Conservation (phyloP, 2,329 filamentous ascomycete genomes). For the Ophiostoma sp. region DNA sequence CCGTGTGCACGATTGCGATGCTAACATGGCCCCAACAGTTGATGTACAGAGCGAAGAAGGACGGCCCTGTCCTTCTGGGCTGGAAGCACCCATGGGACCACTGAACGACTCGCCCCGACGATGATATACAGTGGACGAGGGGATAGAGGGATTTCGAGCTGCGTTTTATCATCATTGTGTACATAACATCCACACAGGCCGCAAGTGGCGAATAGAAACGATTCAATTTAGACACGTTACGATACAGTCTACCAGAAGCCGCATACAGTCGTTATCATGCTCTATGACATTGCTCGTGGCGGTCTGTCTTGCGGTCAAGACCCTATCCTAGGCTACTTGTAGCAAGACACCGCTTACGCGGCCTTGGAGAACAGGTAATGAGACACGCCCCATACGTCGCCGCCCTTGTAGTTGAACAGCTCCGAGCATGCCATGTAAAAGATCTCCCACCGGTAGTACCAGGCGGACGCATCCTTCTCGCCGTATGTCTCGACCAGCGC, state of each 20-base stretch:
- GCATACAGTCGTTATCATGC: no score
- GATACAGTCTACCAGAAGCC: neutral
- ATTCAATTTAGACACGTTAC: neutral
- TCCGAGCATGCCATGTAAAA: constrained; percentile 68
- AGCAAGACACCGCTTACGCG: neutral
- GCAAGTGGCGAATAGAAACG: neutral
- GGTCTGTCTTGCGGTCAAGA: neutral
- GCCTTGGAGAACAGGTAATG: constrained; percentile 63
- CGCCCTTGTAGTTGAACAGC: constrained; percentile 59
- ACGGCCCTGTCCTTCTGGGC: constrained; percentile 78
- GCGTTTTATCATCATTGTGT: constrained; percentile 16
- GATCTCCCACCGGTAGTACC: constrained; percentile 67
- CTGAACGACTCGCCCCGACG: constrained; percentile 41
- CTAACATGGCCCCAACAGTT: constrained; percentile 48
- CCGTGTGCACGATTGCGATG: constrained; percentile 11
- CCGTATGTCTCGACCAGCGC: constrained; percentile 61
- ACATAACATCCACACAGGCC: constrained; percentile 11
- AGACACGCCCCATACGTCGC: constrained; percentile 62
- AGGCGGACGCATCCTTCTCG: constrained; percentile 51
- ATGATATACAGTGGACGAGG: neutral
- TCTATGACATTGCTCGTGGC: no score
- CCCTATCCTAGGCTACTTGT: neutral
- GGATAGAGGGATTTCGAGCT: neutral
- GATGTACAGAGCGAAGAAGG: constrained; percentile 95
- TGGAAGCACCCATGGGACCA: constrained; percentile 98